Conservation (phyloP, 2,329 filamentous ascomycete genomes). For the Tolypocladium cylindrosporum region DNA sequence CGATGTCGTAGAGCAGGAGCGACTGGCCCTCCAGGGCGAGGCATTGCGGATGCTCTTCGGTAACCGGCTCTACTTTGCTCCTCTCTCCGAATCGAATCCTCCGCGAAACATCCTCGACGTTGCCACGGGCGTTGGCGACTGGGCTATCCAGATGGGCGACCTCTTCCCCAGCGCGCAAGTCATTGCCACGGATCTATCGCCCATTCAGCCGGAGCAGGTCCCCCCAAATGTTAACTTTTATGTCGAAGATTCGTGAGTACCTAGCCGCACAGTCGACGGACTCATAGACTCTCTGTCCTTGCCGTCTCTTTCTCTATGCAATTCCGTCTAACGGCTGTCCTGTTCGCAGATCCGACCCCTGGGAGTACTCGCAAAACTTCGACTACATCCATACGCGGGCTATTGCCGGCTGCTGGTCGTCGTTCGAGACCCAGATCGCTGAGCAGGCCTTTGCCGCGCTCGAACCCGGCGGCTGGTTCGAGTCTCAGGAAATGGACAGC, state of each 20-base stretch:
- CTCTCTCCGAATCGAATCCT: conserved; percentile 22
- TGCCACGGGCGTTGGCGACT: conserved; percentile 40
- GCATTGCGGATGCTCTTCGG: conserved; percentile 27
- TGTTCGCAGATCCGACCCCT: conserved; percentile 30
- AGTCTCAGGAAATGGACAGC: conserved; percentile 38
- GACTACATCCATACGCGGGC: conserved; percentile 45
- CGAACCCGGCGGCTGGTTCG: conserved; percentile 42
- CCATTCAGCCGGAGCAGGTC: conserved; percentile 55
- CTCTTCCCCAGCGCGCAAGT: conserved; percentile 48
- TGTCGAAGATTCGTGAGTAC: conserved; percentile 50
- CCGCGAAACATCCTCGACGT: conserved; percentile 30
- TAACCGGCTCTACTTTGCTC: conserved; percentile 31
- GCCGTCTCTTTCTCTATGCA: background rate
- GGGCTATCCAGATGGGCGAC: conserved; percentile 59
- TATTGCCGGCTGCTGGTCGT: conserved; percentile 38
- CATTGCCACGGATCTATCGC: conserved; percentile 56
- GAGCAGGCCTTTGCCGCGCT: conserved; percentile 38
- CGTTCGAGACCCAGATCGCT: conserved; percentile 39
- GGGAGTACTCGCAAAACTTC: conserved; percentile 43
- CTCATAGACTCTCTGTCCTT: background rate
- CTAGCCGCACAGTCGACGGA: too few species aligned
- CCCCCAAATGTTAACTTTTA: conserved; percentile 67
- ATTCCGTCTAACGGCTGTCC: background rate
- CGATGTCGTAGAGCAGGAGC: conserved; percentile 29
- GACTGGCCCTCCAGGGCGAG: conserved; percentile 28